These are phyloP conservation scores for Phytophthora pinifolia DNA, from an alignment of 352 stramenopile genomes.

Conservation along the genomic window DNA sequence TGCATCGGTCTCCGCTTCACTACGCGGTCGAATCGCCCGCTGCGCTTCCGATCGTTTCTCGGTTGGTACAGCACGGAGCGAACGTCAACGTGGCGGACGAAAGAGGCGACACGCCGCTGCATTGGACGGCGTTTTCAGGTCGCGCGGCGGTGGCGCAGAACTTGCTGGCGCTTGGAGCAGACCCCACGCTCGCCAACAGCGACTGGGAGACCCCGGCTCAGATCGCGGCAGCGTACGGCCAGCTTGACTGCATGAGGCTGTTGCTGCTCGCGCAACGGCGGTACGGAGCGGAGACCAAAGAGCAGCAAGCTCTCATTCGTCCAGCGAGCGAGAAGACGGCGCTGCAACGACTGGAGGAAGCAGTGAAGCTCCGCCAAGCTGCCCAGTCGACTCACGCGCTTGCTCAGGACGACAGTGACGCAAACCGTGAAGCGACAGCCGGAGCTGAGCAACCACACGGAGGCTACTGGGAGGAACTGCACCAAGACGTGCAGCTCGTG, in stretches of 20 bases:
- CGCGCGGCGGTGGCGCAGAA: constrained; percentile 35
- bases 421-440: not conserved
- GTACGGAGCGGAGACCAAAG: constrained; percentile 9
- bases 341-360: constrained; percentile 32
- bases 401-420: constrained; percentile 3
- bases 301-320: constrained; percentile 11
- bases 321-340: constrained; percentile 24
- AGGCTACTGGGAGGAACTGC: constrained; percentile 69
- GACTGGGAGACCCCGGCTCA: constrained; percentile 60
- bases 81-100: constrained; percentile 55
- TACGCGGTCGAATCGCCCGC: constrained; percentile 39
- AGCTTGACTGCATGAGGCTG: constrained; percentile 51
- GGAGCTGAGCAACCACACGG: constrained; percentile 19
- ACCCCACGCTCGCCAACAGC: constrained; percentile 48
- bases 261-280: constrained; percentile 32
- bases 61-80: constrained; percentile 30
- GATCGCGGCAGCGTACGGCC: constrained; percentile 43
- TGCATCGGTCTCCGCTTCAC: constrained; percentile 42
- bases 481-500: constrained; percentile 71
- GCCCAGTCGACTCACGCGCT: constrained; percentile 28
- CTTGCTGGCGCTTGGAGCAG: constrained; percentile 46
- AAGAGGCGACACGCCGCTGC: constrained; percentile 65
- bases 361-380: constrained; percentile 32
- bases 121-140: constrained; percentile 64
- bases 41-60: constrained; percentile 22